A percentile compares a stretch with the other conserved stretches of the same genome.
Conservation (phyloP, 169 alveolate genomes). For the Plasmodium malariae region DNA sequence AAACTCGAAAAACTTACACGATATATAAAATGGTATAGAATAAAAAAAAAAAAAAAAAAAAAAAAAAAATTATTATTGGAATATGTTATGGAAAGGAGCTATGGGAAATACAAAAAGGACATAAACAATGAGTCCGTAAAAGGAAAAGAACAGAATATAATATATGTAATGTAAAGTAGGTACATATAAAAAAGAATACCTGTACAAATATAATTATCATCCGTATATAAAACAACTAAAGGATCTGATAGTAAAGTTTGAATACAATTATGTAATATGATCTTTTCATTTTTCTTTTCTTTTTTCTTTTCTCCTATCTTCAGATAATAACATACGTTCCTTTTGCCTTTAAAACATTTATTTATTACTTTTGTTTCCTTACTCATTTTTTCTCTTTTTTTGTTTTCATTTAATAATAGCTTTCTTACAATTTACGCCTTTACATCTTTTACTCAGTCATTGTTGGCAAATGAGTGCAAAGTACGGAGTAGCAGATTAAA, state of each 20-base stretch:
- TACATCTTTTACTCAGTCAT: not conserved
- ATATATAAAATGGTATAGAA: not conserved
- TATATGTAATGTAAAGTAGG: not conserved
- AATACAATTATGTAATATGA: slow-evolving; percentile 61
- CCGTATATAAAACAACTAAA: slow-evolving; percentile 75
- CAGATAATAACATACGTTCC: slow-evolving; percentile 17
- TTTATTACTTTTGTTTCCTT: slow-evolving; percentile 45
- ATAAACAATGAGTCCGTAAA: too few relatives aligned
- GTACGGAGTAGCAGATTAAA: not conserved
- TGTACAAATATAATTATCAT: slow-evolving; percentile 66
- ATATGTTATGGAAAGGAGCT: too few relatives aligned
- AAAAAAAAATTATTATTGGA: not conserved
- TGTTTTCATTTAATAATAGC: too few relatives aligned
- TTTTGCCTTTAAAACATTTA: slow-evolving; percentile 47
- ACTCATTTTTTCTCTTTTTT: slow-evolving; percentile 23
- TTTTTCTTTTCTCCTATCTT: slow-evolving; percentile 3
- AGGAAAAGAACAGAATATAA: too few relatives aligned
- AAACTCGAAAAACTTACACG: not conserved
- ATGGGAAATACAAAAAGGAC: too few relatives aligned
- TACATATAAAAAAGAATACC: slow-evolving; percentile 10
- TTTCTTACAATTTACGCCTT: not conserved
- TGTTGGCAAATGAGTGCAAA: not conserved
- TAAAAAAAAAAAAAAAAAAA: not conserved
- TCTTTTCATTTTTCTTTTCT: slow-evolving; percentile 32
- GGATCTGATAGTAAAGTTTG: slow-evolving; percentile 75